phyloP scores from a whole-genome alignment of 2,329 filamentous ascomycete species.

The Sporothrix curviconia region DNA sequence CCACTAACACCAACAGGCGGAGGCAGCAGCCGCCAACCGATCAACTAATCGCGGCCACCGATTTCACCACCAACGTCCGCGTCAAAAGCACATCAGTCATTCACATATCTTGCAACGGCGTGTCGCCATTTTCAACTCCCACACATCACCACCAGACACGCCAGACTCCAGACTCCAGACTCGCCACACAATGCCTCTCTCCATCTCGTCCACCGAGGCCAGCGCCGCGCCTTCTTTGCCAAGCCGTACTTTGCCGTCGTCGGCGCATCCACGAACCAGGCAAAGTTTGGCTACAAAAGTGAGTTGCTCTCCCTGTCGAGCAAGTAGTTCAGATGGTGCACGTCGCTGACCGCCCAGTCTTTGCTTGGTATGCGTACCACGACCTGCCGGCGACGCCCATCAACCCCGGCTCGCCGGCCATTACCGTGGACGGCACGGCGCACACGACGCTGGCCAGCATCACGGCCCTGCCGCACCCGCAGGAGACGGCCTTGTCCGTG shows the following conservation, averaged over 20 bases:
- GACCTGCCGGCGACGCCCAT: slow-evolving; percentile 72
- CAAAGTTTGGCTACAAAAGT: slow-evolving; percentile 88
- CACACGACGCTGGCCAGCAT: slow-evolving; percentile 62
- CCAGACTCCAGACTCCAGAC: neutral
- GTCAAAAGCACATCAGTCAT: neutral
- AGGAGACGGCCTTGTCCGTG: slow-evolving; percentile 70
- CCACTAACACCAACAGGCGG: slow-evolving; percentile 1
- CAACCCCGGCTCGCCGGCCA: slow-evolving; percentile 63
- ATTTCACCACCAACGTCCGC: slow-evolving; percentile 11
- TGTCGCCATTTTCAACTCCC: neutral
- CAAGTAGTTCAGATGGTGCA: neutral
- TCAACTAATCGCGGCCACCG: neutral
- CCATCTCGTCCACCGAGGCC: slow-evolving; percentile 58
- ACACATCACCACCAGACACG: neutral
- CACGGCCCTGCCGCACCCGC: slow-evolving; percentile 56
- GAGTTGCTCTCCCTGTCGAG: slow-evolving; percentile 23
- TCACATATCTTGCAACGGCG: too few species aligned
- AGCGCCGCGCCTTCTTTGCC: slow-evolving; percentile 74
- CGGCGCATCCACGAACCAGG: slow-evolving; percentile 76
- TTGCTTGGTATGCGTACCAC: slow-evolving; percentile 80
- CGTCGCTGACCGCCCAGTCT: slow-evolving; percentile 49
- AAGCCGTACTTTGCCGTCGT: slow-evolving; percentile 79
- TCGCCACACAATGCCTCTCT: neutral
- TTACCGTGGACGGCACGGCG: slow-evolving; percentile 52
- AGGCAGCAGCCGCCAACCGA: neutral